Percentiles rank a stretch among this genome's conserved stretches.
phyloP scores from a whole-genome alignment of 495 filamentous ascomycete species.

The Aspergillus cavernicola region DNA sequence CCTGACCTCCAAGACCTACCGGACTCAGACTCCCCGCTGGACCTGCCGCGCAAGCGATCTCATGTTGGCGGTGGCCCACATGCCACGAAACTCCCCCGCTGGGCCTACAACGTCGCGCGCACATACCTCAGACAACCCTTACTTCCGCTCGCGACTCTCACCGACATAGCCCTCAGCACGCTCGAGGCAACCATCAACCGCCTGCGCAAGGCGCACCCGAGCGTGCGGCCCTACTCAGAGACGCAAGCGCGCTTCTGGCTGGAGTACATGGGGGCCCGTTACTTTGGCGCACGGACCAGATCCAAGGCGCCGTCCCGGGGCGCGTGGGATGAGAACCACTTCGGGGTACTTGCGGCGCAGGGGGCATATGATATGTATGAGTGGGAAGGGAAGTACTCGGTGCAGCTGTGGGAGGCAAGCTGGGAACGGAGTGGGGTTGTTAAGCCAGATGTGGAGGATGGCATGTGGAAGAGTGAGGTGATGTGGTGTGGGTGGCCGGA shows the following conservation, averaged over 20 bases:
- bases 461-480: constrained; percentile 18
- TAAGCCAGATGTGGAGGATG: constrained; percentile 18
- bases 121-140: constrained; percentile 16
- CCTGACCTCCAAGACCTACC: constrained; percentile 26
- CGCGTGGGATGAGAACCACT: constrained; percentile 12
- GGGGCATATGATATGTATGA: constrained; percentile 20
- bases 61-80: constrained; percentile 10
- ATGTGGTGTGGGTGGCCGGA: constrained; percentile 21
- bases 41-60: constrained; percentile 10
- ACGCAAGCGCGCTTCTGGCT: constrained; percentile 25
- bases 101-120: constrained; percentile 17
- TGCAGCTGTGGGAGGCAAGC: constrained; percentile 15
- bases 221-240: constrained; percentile 20
- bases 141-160: constrained; percentile 18
- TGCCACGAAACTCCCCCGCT: constrained; percentile 20
- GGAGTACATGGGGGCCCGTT: constrained; percentile 10
- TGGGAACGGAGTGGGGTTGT: constrained; percentile 11
- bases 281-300: not conserved
- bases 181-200: constrained; percentile 22
- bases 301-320: not conserved
- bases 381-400: constrained; percentile 19
- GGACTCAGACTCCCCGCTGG: constrained; percentile 19
- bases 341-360: constrained; percentile 18
- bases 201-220: constrained; percentile 15
- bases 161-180: constrained; percentile 21